A percentile compares a stretch with the other conserved stretches of the same genome.
These are phyloP conservation scores for Conoideocrella luteorostrata DNA, from an alignment of 2,329 filamentous ascomycete genomes.

Conservation along the genomic window DNA sequence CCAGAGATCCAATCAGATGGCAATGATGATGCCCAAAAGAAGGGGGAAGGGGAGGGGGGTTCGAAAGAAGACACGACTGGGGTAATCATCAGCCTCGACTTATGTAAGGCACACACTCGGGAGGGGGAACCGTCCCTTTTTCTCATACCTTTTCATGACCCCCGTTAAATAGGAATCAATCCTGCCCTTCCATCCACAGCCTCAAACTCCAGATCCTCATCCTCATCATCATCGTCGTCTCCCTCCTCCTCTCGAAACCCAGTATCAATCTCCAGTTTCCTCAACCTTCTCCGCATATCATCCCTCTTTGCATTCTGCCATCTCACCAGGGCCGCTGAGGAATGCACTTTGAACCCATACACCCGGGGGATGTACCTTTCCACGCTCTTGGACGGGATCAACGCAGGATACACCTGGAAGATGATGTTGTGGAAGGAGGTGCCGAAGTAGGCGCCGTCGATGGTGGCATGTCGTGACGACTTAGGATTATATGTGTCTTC, in stretches of 20 bases:
- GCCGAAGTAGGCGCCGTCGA: constrained; percentile 97
- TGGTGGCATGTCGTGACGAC: constrained; percentile 87
- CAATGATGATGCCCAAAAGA: neutral
- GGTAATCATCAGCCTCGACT: no score
- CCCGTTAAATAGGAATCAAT: constrained; percentile 13
- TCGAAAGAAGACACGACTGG: no score
- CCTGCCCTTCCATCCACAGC: constrained; percentile 27
- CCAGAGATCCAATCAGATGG: no score
- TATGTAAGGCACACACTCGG: no score
- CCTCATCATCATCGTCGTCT: constrained; percentile 58
- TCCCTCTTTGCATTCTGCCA: constrained; percentile 84
- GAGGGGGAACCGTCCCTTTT: no score
- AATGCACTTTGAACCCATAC: constrained; percentile 94
- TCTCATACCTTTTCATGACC: neutral
- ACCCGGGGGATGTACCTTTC: constrained; percentile 84
- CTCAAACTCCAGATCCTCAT: constrained; percentile 38
- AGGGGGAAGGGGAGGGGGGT: neutral
- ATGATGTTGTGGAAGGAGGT: constrained; percentile 98
- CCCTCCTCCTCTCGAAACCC: constrained; percentile 69
- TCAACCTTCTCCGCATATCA: constrained; percentile 72
- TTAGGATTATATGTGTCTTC: constrained; percentile 99
- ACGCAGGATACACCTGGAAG: constrained; percentile 92
- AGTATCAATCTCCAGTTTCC: constrained; percentile 65
- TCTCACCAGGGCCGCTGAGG: constrained; percentile 75
- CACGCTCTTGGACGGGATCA: constrained; percentile 79